These are phyloP conservation scores for Tephrocybe sp. DNA, from an alignment of 768 basidiomycete genomes.

Conservation along the genomic window DNA sequence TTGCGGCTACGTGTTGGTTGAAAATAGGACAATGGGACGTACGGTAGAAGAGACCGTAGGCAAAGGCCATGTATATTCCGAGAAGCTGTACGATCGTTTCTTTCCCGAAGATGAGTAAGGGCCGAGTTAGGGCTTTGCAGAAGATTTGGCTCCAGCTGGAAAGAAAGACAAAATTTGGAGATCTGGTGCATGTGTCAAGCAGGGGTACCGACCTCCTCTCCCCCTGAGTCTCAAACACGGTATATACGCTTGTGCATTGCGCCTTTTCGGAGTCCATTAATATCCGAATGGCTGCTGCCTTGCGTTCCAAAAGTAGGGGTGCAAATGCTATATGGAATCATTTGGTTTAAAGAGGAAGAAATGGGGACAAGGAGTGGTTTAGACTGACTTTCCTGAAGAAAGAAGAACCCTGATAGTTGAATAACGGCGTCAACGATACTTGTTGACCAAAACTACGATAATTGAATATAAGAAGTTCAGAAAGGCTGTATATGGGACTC, in stretches of 20 bases:
- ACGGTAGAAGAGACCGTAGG: slow-evolving; percentile 66
- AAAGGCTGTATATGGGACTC: slow-evolving; percentile 20
- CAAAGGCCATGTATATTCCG: slow-evolving; percentile 66
- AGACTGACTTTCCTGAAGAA: slow-evolving; percentile 62
- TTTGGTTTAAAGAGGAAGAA: too few species aligned
- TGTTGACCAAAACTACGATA: slow-evolving; percentile 62
- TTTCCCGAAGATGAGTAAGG: slow-evolving; percentile 57
- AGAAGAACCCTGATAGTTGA: slow-evolving; percentile 56
- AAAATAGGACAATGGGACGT: slow-evolving; percentile 18
- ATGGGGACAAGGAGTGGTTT: not conserved
- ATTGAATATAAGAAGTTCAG: not conserved
- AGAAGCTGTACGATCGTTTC: slow-evolving; percentile 73
- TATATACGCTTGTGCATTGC: slow-evolving; percentile 36
- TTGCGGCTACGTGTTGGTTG: too few species aligned
- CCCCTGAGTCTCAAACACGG: slow-evolving; percentile 43
- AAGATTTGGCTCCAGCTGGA: slow-evolving; percentile 55
- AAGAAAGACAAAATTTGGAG: not conserved
- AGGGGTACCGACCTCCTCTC: slow-evolving; percentile 39
- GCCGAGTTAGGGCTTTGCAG: slow-evolving; percentile 54
- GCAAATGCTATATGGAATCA: slow-evolving; percentile 36
- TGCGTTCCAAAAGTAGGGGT: slow-evolving; percentile 45
- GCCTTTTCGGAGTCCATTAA: slow-evolving; percentile 50
- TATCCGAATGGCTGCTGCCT: slow-evolving; percentile 46
- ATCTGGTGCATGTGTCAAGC: not conserved
- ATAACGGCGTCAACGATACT: slow-evolving; percentile 54